Percentiles rank a stretch among this genome's conserved stretches.
phyloP scores from a whole-genome alignment of 805 yeast species.

The Geotrichum ghanense region DNA sequence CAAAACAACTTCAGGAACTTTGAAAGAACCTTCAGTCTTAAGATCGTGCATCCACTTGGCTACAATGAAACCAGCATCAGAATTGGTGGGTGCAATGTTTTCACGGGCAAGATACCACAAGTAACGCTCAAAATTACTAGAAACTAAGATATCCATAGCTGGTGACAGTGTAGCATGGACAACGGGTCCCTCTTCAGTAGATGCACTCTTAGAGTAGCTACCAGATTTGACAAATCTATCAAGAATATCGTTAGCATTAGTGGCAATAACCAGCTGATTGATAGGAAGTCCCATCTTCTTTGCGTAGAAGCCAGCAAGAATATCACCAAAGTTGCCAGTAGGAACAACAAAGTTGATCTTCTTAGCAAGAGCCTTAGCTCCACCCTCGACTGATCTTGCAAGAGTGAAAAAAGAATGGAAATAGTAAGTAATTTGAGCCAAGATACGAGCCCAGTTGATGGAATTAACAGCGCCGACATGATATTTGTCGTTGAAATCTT shows the following conservation, averaged over 20 bases:
- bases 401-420: slow-evolving; percentile 83
- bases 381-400: slow-evolving; percentile 17
- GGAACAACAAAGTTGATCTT: slow-evolving; percentile 85
- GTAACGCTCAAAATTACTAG: slow-evolving; percentile 92
- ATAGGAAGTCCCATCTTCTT: slow-evolving; percentile 91
- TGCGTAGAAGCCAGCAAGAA: slow-evolving; percentile 93
- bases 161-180: slow-evolving; percentile 91
- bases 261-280: slow-evolving; percentile 80
- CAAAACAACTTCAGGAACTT: slow-evolving; percentile 54
- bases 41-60: slow-evolving; percentile 69
- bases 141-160: slow-evolving; percentile 95
- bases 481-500: slow-evolving; percentile 74
- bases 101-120: slow-evolving; percentile 88
- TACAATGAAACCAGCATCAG: slow-evolving; percentile 64
- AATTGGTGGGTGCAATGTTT: slow-evolving; percentile 43
- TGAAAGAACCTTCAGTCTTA: slow-evolving; percentile 64
- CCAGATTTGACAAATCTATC: slow-evolving; percentile 88
- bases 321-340: slow-evolving; percentile 97
- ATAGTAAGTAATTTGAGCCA: slow-evolving; percentile 96
- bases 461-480: slow-evolving; percentile 98
- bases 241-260: slow-evolving; percentile 90
- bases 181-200: slow-evolving; percentile 35
- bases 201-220: slow-evolving; percentile 53
- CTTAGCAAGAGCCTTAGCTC: slow-evolving; percentile 19
- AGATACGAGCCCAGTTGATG: slow-evolving; percentile 97